A percentile compares a stretch with the other conserved stretches of the same genome.
Conservation (phyloP, 371 early-diverging fungal genomes). For the Chytridiales sp. region DNA sequence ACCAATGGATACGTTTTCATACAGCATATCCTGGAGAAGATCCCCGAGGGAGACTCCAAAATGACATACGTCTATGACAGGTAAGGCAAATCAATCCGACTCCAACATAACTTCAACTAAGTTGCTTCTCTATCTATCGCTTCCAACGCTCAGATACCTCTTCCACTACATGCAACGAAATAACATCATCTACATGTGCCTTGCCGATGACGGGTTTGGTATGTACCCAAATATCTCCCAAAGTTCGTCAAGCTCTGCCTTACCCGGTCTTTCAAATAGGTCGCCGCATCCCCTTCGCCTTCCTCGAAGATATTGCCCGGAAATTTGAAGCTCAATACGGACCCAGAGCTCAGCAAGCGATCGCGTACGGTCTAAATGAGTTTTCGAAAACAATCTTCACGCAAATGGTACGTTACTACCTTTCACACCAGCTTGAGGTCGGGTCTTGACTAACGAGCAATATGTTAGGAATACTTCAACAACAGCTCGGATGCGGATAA, state of each 20-base stretch:
- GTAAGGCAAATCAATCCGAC: conserved; percentile 37
- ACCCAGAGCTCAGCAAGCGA: conserved; percentile 57
- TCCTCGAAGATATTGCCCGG: conserved; percentile 77
- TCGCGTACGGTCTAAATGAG: conserved; percentile 78
- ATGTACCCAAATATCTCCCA: neutral
- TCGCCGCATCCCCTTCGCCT: conserved; percentile 85
- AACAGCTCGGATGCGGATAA: conserved; percentile 72
- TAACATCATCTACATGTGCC: conserved; percentile 82
- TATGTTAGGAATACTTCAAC: conserved; percentile 69
- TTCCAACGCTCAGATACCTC: conserved; percentile 61
- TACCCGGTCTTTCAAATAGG: conserved; percentile 31
- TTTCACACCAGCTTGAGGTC: conserved; percentile 3
- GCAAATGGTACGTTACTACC: conserved; percentile 66
- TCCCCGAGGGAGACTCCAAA: conserved; percentile 85
- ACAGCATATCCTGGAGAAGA: conserved; percentile 85
- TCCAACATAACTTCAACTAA: neutral
- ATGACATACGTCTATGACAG: conserved; percentile 88
- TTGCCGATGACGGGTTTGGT: conserved; percentile 87
- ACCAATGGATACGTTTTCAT: too few relatives aligned
- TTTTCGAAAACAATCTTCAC: conserved; percentile 75
- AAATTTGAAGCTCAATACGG: conserved; percentile 64
- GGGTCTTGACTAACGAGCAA: conserved; percentile 7
- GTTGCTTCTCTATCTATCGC: neutral
- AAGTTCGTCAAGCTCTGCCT: neutral
- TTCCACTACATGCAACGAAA: conserved; percentile 86